These are phyloP conservation scores for Juncus effusus DNA, from an alignment of 176 grass and related monocot species.

Conservation along the genomic window DNA sequence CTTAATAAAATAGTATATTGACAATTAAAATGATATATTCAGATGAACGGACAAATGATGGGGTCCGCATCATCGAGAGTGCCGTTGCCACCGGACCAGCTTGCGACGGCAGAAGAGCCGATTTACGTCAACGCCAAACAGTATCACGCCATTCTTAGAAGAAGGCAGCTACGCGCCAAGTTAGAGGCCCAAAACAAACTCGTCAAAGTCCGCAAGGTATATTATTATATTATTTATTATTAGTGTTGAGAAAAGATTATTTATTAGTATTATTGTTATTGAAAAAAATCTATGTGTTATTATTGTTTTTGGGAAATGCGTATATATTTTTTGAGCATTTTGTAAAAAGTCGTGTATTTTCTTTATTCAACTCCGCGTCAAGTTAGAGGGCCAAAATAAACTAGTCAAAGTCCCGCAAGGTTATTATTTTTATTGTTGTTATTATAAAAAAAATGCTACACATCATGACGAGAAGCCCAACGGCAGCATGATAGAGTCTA, in stretches of 20 bases:
- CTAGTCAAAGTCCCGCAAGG: too few relatives aligned
- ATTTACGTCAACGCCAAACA: slow-evolving; percentile 97
- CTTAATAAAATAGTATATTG: slow-evolving; percentile 8
- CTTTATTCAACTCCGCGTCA: too few relatives aligned
- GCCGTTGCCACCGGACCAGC: slow-evolving; percentile 56
- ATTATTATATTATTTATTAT: neutral
- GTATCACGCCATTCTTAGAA: slow-evolving; percentile 86
- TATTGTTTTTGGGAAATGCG: neutral
- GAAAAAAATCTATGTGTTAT: neutral
- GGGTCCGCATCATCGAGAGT: slow-evolving; percentile 57
- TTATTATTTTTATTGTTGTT: too few relatives aligned
- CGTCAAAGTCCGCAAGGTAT: slow-evolving; percentile 88
- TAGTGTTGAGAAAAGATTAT: neutral
- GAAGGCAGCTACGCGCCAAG: slow-evolving; percentile 78
- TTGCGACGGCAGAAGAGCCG: slow-evolving; percentile 63
- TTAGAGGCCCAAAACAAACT: slow-evolving; percentile 95
- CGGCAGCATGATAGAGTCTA: too few relatives aligned
- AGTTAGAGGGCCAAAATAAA: too few relatives aligned
- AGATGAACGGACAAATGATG: slow-evolving; percentile 75
- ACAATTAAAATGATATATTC: slow-evolving; percentile 11
- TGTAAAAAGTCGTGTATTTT: too few relatives aligned
- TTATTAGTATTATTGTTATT: neutral
- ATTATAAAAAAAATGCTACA: too few relatives aligned
- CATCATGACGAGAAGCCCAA: too few relatives aligned
- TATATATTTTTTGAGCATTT: too few relatives aligned